These are phyloP conservation scores for Alternaria postmessia DNA, from an alignment of 2,329 filamentous ascomycete species.

Conservation along the genomic window DNA sequence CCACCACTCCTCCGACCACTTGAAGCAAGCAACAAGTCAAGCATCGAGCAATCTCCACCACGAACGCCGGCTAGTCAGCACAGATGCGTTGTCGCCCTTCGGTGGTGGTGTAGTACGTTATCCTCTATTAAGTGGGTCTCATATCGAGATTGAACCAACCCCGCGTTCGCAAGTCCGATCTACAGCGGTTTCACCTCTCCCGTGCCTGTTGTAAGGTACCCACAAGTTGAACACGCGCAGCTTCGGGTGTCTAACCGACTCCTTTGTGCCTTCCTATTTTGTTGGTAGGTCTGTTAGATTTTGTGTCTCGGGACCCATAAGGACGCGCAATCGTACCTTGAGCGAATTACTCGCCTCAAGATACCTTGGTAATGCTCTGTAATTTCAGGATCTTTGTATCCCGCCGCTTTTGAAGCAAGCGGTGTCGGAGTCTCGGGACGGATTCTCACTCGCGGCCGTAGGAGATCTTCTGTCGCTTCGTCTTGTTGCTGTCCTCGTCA, in stretches of 20 bases:
- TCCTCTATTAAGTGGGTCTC: conserved; percentile 25
- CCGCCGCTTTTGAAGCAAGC: background rate
- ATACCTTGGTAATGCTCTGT: conserved; percentile 13
- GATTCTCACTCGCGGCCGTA: conserved; percentile 56
- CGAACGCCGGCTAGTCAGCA: conserved; percentile 18
- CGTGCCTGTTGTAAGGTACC: conserved; percentile 9
- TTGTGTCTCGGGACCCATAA: conserved; percentile 33
- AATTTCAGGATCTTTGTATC: conserved; percentile 8
- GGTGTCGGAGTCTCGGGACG: conserved; percentile 2
- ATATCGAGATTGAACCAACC: conserved; percentile 31
- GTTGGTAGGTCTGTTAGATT: conserved; percentile 20
- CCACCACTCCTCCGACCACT: conserved; percentile 22
- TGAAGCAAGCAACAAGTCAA: conserved; percentile 19
- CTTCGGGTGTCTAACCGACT: conserved; percentile 11
- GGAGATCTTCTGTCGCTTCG: conserved; percentile 60
- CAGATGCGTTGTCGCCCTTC: conserved; percentile 28
- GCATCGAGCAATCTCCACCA: conserved; percentile 30
- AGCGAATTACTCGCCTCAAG: conserved; percentile 14
- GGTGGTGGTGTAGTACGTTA: conserved; percentile 19
- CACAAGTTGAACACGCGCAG: conserved; percentile 11
- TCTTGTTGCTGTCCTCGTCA: conserved; percentile 57
- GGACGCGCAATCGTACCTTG: conserved; percentile 32
- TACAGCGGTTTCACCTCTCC: conserved; percentile 13
- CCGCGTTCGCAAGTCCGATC: conserved; percentile 29
- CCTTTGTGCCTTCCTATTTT: conserved; percentile 30